Base-by-base conservation (phyloP, 1,284 basidiomycete genomes). In the Dichomitus squalens region DNA sequence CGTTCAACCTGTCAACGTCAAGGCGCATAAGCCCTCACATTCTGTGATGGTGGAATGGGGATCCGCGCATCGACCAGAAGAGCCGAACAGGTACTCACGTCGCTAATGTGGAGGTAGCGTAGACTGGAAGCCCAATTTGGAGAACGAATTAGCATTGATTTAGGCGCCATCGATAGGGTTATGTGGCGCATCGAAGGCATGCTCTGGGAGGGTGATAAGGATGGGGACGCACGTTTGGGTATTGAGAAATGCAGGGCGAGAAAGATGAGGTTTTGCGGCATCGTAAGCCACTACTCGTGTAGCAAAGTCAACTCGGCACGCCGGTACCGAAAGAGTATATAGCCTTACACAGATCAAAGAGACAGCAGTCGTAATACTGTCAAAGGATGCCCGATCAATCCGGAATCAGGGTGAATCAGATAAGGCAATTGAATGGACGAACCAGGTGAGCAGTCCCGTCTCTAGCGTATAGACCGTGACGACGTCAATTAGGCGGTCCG, bases 381-480 rank as follows among this genome's bases (percentile, higher is more conserved):
- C 33, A 49, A 29, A 55, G 43, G 36, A 38, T 16, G 34, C 35
- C 52, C 44, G 51, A 53, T 63, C 49, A 60, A 48, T 29, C 7
- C 49, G 56, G 58, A 11, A 12, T 9, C 7, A 27, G 16, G 5
- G n/a, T n/a, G n/a, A n/a, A 12, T 6, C 6, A 11, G 27, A 41
- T 21, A n/a, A 25, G 35, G 36, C 5, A 39, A 29, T 2, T 7
- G n/a, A n/a, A 21, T 27, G 20, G n/a, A 55, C 62, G 8, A 53
- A 82, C 82, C 79, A 78, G 25, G 81, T 83, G 49, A 83, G 65
- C 41, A 76, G 66, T 35, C 83, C 83, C 16, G 76, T 81, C 65
- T 84, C 80, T 36, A 84, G 73, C 1, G 81, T 78, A 60, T 84
- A 84, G 14, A 83, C 62, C 14, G 79, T 79, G 46, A 84, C 72